Base-by-base conservation (phyloP, 1,284 basidiomycete species). In the Malassezia obtusa region DNA sequence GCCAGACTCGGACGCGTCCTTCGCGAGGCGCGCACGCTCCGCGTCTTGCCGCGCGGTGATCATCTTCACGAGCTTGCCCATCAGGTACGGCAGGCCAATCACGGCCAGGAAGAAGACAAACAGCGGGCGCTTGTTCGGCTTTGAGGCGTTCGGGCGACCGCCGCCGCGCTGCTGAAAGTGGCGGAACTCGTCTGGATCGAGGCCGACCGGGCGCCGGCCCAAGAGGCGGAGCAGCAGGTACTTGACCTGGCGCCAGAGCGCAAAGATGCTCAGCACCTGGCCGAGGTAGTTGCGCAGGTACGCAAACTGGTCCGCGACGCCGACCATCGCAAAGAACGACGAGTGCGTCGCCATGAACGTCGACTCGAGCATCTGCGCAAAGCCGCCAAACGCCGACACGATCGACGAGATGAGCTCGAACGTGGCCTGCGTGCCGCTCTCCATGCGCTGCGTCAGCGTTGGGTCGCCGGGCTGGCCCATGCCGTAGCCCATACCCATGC, bases 291-390 rank as follows among this genome's bases (percentile, higher is more conserved):
- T 87, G 48, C 90, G 82, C 39, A 96, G 81, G 63, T 87, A 85
- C 8, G 84, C 84, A 68, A 99, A 86, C 74, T 98, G 94, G 71
- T 99, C 92, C 35, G 91, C 82, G 25, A 98, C 91, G 58, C 90
- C 89, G 50, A 96, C 89, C 87, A 99, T 95, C 57, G 92, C 92
- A 75, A 96, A 98, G 78, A 99, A 98, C 38, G 84, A 86, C 4
- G 87, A 90, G 76, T 99, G 94, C 0, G 94, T 99, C 3, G 94
- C 94, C 86, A 96, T 89, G 76, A 95, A 98, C 3, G 94, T 98
- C 37, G 83, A 86, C 75, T 98, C 92, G 64, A 99, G 83, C 83
- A 99, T 92, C 75, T 98, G 94, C 0, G 94, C 87, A 57, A 99
- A 85, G 12, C 91, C 91, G 0, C 85, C 83, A 75, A 98, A 95